A percentile compares a stretch with the other conserved stretches of the same genome.
These are phyloP conservation scores for Salix arbutifolia DNA, from an alignment of 345 rosid genomes.

Conservation along the genomic window DNA sequence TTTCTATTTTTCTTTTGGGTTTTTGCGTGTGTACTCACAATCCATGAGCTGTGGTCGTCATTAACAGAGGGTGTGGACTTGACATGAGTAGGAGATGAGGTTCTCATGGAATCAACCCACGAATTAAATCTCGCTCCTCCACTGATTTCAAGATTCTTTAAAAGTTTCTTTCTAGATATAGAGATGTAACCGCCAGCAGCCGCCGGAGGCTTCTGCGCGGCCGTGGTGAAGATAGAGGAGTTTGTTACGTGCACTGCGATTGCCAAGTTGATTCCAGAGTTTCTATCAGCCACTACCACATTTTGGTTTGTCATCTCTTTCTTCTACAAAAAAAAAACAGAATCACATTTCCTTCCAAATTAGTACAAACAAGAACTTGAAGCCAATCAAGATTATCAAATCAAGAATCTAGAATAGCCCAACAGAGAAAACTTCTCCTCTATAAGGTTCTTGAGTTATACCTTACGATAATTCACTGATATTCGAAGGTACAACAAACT, in stretches of 20 bases:
- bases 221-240: conserved; percentile 35
- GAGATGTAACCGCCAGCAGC: conserved; percentile 43
- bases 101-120: conserved; percentile 85
- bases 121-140: conserved; percentile 54
- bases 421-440: not conserved
- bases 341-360: not conserved
- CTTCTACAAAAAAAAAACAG: not conserved
- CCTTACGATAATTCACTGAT: not conserved
- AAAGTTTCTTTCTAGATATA: conserved; percentile 38
- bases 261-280: conserved; percentile 36
- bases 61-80: conserved; percentile 43
- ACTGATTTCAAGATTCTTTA: conserved; percentile 58
- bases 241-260: conserved; percentile 37
- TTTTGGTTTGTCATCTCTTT: conserved; percentile 64
- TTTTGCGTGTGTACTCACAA: conserved; percentile 31
- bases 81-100: conserved; percentile 86
- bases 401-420: not conserved
- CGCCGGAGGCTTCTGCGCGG: conserved; percentile 54
- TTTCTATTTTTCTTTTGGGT: too few relatives aligned
- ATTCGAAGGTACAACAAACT: not conserved
- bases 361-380: not conserved
- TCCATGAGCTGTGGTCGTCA: conserved; percentile 53
- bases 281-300: conserved; percentile 46
- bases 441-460: not conserved
- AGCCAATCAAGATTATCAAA: not conserved